Base-by-base conservation (phyloP, 345 rosid genomes). In the Erysimum cheiranthoides region DNA sequence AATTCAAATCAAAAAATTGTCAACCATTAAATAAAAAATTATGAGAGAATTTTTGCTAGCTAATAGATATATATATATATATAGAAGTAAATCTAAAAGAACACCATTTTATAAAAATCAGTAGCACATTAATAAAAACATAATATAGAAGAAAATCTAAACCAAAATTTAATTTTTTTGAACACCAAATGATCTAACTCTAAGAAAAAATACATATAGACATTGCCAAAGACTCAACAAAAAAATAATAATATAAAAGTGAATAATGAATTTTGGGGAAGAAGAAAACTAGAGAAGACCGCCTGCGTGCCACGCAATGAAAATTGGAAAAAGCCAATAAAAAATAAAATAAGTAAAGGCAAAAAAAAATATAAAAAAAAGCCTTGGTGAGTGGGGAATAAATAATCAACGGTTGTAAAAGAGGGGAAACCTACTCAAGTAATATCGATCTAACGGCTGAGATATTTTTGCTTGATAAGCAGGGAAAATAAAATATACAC, bases 341-440 rank as follows among this genome's bases (percentile, higher is more conserved):
- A 50, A 49, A 21, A 50, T 17, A 13, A 40, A 69, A 36, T 6
- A 63, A 66, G 39, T 0, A 49, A 49, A 36, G 7, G n/a, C 3
- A 2, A 3, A 32, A 17, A 6, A 32, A 52, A 25, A 56, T 9
- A 50, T n/a, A 38, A 54, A n/a, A 25, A 16, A 70, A 42, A 4
- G 32, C n/a, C 64, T 76, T 76, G 70, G 70, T 63, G 35, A 56
- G 52, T 32, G 34, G 67, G 68, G 69, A 70, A 64, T 66, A 56
- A 35, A 47, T 35, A 73, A 73, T 74, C 79, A 61, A 73, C 75
- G 82, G 78, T 5, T 63, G 67, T n/a, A 3, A 51, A 73, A 46
- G 34, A 52, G 50, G 35, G 45, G 9, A 35, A 53, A 61, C 50
- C 40, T 45, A 73, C 74, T 39, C 49, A 67, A 4, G 11, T 12